phyloP scores from a whole-genome alignment of 139 green algal genomes.

The Chara braunii region DNA sequence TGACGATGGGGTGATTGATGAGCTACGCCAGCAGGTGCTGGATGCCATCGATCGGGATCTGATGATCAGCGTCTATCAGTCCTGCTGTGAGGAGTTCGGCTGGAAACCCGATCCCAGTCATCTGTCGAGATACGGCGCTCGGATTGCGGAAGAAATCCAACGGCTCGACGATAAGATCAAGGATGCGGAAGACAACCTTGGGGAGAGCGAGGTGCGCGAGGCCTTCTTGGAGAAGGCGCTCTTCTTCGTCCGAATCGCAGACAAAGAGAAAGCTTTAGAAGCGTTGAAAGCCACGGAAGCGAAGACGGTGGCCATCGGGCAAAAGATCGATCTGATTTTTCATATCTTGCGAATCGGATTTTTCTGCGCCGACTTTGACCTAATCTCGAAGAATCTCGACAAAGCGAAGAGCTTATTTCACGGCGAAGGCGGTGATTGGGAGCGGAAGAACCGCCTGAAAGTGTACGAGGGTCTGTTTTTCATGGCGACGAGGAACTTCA shows the following conservation, averaged over 20 bases:
- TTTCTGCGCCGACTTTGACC: slow-evolving; percentile 56
- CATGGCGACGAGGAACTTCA: slow-evolving; percentile 78
- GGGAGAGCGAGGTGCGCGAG: slow-evolving; percentile 89
- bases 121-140: too few relatives aligned
- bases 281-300: slow-evolving; percentile 61
- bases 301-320: slow-evolving; percentile 76
- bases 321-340: slow-evolving; percentile 92
- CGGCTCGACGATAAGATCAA: slow-evolving; percentile 1
- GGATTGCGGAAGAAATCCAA: too few relatives aligned
- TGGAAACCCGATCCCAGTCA: slow-evolving; percentile 12
- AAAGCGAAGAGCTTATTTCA: slow-evolving; percentile 39
- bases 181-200: slow-evolving; percentile 82
- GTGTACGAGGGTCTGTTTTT: slow-evolving; percentile 91
- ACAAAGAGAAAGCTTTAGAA: slow-evolving; percentile 56
- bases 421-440: slow-evolving; percentile 89
- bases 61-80: slow-evolving; percentile 16
- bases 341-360: slow-evolving; percentile 73
- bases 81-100: slow-evolving; percentile 17
- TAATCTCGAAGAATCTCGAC: slow-evolving; percentile 19
- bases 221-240: slow-evolving; percentile 78
- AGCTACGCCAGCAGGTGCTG: slow-evolving; percentile 19
- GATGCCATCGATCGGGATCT: slow-evolving; percentile 18
- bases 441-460: slow-evolving; percentile 98
- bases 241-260: slow-evolving; percentile 64
- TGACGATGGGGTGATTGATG: slow-evolving; percentile 8